phyloP scores from a whole-genome alignment of 805 yeast genomes.

The Pichia phayaonensis region DNA sequence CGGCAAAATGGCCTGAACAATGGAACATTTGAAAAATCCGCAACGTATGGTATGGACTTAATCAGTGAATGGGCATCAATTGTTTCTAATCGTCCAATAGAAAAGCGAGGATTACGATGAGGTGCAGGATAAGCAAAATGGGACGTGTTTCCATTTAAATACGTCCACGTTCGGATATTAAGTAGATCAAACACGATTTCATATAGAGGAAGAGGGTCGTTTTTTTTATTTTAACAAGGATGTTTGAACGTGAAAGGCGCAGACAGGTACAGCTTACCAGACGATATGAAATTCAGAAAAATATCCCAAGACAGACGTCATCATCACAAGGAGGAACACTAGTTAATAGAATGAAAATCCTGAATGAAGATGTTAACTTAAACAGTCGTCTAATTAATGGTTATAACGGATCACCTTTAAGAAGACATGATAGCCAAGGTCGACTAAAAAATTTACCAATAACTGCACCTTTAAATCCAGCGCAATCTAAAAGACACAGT shows the following conservation, averaged over 20 bases:
- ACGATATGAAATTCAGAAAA: constrained; percentile 22
- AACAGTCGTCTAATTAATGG: neutral
- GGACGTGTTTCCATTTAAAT: neutral
- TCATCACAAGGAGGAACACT: neutral
- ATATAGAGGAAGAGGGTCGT: neutral
- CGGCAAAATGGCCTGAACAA: too few species aligned
- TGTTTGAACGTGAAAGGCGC: constrained; percentile 17
- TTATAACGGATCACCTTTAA: neutral
- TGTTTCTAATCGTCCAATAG: neutral
- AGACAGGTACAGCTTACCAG: constrained; percentile 23
- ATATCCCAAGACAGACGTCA: neutral
- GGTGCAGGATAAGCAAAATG: neutral
- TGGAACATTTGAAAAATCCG: too few species aligned
- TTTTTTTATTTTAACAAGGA: neutral
- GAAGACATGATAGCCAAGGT: neutral
- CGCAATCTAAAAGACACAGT: constrained; percentile 19
- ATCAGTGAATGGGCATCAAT: neutral
- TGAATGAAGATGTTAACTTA: neutral
- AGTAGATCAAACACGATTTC: too few species aligned
- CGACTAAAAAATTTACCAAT: neutral
- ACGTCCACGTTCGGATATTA: neutral
- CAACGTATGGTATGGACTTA: neutral
- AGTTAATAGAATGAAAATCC: neutral
- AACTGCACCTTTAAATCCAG: neutral
- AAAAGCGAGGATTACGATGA: neutral